Percentiles rank a stretch among this genome's conserved stretches.
Conservation (phyloP, 371 early-diverging fungal species). For the Mucor piriformis region DNA sequence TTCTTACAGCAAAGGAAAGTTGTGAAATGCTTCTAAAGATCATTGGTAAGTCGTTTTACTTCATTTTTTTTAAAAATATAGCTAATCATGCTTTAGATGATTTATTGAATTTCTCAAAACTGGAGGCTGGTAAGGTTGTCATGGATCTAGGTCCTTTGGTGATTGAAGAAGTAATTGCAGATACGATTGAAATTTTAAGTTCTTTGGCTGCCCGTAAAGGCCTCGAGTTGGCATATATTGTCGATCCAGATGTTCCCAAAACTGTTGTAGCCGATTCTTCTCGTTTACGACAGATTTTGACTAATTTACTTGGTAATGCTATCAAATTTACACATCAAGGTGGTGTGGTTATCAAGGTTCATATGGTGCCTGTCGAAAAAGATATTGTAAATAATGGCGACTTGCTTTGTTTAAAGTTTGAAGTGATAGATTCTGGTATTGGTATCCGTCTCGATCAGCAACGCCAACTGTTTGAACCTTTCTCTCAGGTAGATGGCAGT, state of each 20-base stretch:
- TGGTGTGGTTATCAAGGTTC: slow-evolving; percentile 54
- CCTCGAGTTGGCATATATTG: slow-evolving; percentile 55
- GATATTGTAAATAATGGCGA: slow-evolving; percentile 10
- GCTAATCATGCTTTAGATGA: slow-evolving; percentile 31
- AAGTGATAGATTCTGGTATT: slow-evolving; percentile 67
- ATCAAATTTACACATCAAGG: slow-evolving; percentile 71
- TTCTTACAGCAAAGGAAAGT: slow-evolving; percentile 61
- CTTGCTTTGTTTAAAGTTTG: slow-evolving; percentile 40
- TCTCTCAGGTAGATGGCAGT: slow-evolving; percentile 66
- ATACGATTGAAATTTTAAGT: slow-evolving; percentile 56
- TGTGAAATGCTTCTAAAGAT: slow-evolving; percentile 60
- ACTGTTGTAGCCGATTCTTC: slow-evolving; percentile 46
- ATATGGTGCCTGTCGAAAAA: slow-evolving; percentile 23
- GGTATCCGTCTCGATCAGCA: slow-evolving; percentile 62
- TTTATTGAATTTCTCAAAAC: slow-evolving; percentile 55
- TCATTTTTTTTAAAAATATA: neutral
- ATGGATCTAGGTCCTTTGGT: slow-evolving; percentile 54
- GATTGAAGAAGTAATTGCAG: slow-evolving; percentile 59
- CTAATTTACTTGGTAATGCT: slow-evolving; percentile 62
- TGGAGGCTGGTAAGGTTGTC: slow-evolving; percentile 54
- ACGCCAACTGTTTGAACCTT: slow-evolving; percentile 58
- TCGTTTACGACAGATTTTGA: slow-evolving; percentile 48
- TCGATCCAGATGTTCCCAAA: slow-evolving; percentile 49
- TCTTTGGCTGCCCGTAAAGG: slow-evolving; percentile 55
- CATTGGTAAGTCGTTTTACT: slow-evolving; percentile 31